These are phyloP conservation scores for Backusella mclennaniae DNA, from an alignment of 192 early-diverging fungal species.

Conservation along the genomic window DNA sequence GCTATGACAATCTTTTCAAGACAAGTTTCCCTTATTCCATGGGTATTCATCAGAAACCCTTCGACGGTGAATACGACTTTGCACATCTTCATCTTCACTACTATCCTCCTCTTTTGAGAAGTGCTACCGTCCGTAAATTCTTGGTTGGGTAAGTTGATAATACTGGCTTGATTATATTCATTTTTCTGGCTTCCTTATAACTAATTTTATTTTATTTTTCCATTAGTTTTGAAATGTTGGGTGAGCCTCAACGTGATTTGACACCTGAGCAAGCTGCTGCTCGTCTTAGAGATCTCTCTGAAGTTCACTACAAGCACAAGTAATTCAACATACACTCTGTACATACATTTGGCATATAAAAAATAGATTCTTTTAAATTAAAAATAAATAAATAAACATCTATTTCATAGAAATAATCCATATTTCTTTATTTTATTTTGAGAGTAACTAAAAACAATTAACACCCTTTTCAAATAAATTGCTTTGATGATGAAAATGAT, in stretches of 20 bases:
- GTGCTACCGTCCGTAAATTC: slow-evolving; percentile 90
- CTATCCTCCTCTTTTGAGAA: slow-evolving; percentile 91
- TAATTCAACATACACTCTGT: not conserved
- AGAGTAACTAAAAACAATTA: not conserved
- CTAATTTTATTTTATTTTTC: not conserved
- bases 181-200: not conserved
- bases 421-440: not conserved
- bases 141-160: slow-evolving; percentile 75
- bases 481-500: not conserved
- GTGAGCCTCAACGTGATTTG: slow-evolving; percentile 90
- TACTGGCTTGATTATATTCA: not conserved
- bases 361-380: not conserved
- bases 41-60: slow-evolving; percentile 90
- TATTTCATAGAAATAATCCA: not conserved
- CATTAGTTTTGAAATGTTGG: slow-evolving; percentile 87
- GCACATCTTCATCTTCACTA: slow-evolving; percentile 91
- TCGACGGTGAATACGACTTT: slow-evolving; percentile 51
- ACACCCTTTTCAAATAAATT: not conserved
- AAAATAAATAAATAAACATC: not conserved
- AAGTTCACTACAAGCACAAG: slow-evolving; percentile 56
- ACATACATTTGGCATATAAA: slow-evolving; percentile 9
- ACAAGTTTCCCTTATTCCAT: slow-evolving; percentile 95
- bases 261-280: slow-evolving; percentile 91
- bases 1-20: slow-evolving; percentile 92
- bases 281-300: slow-evolving; percentile 59